phyloP scores from a whole-genome alignment of 345 rosid genomes.

The Sonneratia caseolaris region DNA sequence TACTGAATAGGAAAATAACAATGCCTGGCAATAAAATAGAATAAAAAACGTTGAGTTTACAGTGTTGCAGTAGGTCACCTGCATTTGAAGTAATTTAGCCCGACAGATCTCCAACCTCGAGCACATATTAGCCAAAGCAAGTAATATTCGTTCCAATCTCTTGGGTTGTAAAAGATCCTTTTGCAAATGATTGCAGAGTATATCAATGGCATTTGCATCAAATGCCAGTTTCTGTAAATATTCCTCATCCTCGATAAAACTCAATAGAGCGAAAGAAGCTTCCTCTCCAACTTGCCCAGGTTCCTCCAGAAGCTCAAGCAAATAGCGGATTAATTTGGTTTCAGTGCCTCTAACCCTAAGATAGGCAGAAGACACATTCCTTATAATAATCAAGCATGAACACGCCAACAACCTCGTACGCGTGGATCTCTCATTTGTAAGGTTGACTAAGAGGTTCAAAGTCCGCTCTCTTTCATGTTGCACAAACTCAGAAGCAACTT shows the following conservation, averaged over 20 bases:
- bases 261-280: slow-evolving; percentile 63
- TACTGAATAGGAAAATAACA: background rate
- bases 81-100: slow-evolving; percentile 46
- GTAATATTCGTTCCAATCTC: slow-evolving; percentile 54
- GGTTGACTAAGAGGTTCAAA: slow-evolving; percentile 42
- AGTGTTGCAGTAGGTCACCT: slow-evolving; percentile 32
- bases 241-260: slow-evolving; percentile 51
- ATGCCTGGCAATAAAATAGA: background rate
- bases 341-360: slow-evolving; percentile 48
- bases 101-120: slow-evolving; percentile 75
- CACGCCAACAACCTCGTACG: slow-evolving; percentile 78
- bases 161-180: slow-evolving; percentile 37
- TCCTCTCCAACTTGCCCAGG: slow-evolving; percentile 80
- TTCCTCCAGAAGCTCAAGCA: slow-evolving; percentile 85
- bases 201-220: slow-evolving; percentile 51
- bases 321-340: slow-evolving; percentile 37
- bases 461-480: slow-evolving; percentile 45
- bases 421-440: slow-evolving; percentile 49
- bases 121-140: slow-evolving; percentile 69
- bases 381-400: slow-evolving; percentile 58
- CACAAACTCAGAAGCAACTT: slow-evolving; percentile 39
- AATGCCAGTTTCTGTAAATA: slow-evolving; percentile 75
- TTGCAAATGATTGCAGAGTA: slow-evolving; percentile 39
- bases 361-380: slow-evolving; percentile 47
- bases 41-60: background rate